A percentile compares a stretch with the other conserved stretches of the same genome.
Conservation (phyloP, 2,329 filamentous ascomycete genomes). For the Atkinsonella hypoxylon region DNA sequence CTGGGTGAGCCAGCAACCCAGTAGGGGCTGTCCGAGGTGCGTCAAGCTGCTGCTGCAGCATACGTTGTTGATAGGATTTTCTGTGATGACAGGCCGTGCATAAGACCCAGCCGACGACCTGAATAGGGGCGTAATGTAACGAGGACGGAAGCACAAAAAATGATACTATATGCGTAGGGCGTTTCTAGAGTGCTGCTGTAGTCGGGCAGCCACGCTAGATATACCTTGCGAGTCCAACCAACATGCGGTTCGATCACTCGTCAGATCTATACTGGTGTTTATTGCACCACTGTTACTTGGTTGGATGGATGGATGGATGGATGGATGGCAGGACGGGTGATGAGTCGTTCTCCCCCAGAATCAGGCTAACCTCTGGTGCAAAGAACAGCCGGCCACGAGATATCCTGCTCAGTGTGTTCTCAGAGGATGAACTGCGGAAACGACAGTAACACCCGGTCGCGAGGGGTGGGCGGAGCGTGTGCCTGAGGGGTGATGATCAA, state of each 20-base stretch:
- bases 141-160: not conserved
- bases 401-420: not conserved
- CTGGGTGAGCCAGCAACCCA: constrained; percentile 10
- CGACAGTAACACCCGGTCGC: not conserved
- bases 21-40: constrained; percentile 14
- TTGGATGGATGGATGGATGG: not conserved
- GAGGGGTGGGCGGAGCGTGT: not conserved
- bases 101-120: not conserved
- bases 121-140: not conserved
- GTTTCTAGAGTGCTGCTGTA: not conserved
- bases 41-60: constrained; percentile 10
- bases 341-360: not conserved
- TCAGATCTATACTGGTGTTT: not conserved
- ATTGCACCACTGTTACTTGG: not conserved
- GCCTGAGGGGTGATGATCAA: not conserved
- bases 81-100: not conserved
- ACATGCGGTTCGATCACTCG: not conserved
- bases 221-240: constrained; percentile 1
- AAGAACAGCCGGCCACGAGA: not conserved
- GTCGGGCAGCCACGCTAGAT: constrained; percentile 5
- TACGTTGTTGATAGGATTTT: constrained; percentile 10
- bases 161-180: not conserved
- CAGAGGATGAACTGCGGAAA: not conserved
- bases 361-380: not conserved
- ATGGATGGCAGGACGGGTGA: not conserved